Conservation (phyloP, 23 red algal species). For the Gracilaria caudata region DNA sequence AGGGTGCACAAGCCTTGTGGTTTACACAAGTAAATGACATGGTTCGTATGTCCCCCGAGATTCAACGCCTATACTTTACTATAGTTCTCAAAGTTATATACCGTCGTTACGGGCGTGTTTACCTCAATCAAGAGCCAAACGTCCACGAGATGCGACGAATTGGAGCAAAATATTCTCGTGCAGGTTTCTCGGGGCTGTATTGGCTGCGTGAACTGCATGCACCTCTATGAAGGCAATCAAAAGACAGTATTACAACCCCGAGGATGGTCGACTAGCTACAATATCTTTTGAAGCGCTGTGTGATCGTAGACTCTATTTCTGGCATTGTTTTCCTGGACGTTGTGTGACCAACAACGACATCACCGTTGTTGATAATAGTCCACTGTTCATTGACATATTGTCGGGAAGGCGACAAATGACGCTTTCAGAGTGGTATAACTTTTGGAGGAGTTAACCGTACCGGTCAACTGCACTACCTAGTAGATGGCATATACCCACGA, state of each 20-base stretch:
- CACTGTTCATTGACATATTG: conserved; percentile 38
- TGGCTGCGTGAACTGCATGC: conserved; percentile 12
- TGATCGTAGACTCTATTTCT: conserved; percentile 41
- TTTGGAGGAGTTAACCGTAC: neutral
- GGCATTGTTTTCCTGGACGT: conserved; percentile 56
- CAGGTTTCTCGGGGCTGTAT: neutral
- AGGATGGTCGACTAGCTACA: conserved; percentile 28
- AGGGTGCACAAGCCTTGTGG: neutral
- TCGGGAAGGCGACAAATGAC: too few species aligned
- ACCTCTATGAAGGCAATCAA: neutral
- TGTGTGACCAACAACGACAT: conserved; percentile 49
- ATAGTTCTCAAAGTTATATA: conserved; percentile 3
- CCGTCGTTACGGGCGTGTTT: neutral
- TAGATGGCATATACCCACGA: conserved; percentile 29
- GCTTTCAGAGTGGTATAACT: too few species aligned
- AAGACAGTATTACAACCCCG: conserved; percentile 8
- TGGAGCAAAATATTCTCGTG: neutral
- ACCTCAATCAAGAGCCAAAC: conserved; percentile 13
- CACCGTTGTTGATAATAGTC: conserved; percentile 10
- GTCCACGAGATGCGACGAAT: neutral
- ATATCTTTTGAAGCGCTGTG: conserved; percentile 23
- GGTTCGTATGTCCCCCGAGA: conserved; percentile 13
- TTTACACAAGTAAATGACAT: conserved; percentile 19
- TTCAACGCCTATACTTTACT: conserved; percentile 20
- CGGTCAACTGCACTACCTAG: conserved; percentile 12